Conservation (phyloP, 2,329 filamentous ascomycete species). For the Colletotrichum zoysiae region DNA sequence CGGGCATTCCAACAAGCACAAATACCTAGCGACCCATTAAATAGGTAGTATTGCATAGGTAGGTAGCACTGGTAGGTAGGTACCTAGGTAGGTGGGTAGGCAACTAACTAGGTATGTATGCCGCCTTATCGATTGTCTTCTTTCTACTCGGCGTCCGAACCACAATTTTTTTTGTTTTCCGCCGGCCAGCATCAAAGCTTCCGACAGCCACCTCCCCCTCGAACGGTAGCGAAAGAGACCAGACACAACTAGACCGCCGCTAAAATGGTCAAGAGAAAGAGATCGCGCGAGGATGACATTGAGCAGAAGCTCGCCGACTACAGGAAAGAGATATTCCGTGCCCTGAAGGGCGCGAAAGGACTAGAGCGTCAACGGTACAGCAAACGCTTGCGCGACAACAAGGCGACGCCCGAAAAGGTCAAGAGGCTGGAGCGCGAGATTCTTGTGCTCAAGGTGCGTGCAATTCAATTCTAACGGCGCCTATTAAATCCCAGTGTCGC, state of each 20-base stretch:
- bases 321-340: slow-evolving; percentile 72
- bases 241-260: not conserved
- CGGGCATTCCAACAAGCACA: slow-evolving; percentile 22
- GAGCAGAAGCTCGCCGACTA: slow-evolving; percentile 66
- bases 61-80: too few species aligned
- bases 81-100: too few species aligned
- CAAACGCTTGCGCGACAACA: slow-evolving; percentile 66
- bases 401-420: slow-evolving; percentile 61
- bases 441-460: slow-evolving; percentile 64
- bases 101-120: not conserved
- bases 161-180: slow-evolving; percentile 38
- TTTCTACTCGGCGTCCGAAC: slow-evolving; percentile 13
- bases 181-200: slow-evolving; percentile 4
- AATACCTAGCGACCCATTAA: not conserved
- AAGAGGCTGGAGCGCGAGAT: slow-evolving; percentile 73
- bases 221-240: not conserved
- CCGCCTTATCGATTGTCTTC: slow-evolving; percentile 29
- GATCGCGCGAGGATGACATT: slow-evolving; percentile 58
- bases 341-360: slow-evolving; percentile 79
- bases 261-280: slow-evolving; percentile 71
- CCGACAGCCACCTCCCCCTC: not conserved
- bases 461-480: not conserved
- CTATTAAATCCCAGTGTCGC: slow-evolving; percentile 4
- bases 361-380: slow-evolving; percentile 84
- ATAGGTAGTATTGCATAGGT: too few species aligned